Percentiles rank a stretch among this genome's conserved stretches.
Conservation (phyloP, 192 early-diverging fungal genomes). For the Umbelopsis sp. region DNA sequence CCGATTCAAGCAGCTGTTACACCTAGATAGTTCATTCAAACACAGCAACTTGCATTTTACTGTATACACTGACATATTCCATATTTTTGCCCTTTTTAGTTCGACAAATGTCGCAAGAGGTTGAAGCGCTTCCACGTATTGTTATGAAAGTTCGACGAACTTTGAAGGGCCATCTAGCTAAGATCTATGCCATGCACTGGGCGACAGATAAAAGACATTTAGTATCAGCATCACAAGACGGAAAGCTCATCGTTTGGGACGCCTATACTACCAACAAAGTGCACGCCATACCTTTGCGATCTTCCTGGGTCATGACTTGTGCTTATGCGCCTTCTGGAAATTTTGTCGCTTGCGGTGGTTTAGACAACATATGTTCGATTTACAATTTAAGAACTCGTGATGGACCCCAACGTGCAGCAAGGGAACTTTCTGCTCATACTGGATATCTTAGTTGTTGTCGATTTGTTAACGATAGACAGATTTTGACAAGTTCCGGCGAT, state of each 20-base stretch:
- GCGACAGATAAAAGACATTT: constrained; percentile 87
- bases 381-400: constrained; percentile 95
- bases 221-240: constrained; percentile 98
- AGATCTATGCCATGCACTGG: constrained; percentile 86
- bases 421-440: constrained; percentile 93
- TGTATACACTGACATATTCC: too few relatives aligned
- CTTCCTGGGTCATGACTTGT: constrained; percentile 99
- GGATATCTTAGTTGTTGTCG: constrained; percentile 98
- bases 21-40: too few relatives aligned
- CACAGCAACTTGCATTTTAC: too few relatives aligned
- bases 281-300: constrained; percentile 95
- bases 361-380: constrained; percentile 99
- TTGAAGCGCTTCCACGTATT: constrained; percentile 84
- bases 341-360: constrained; percentile 98
- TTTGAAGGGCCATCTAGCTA: constrained; percentile 97
- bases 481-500: constrained; percentile 94
- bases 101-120: constrained; percentile 52
- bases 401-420: constrained; percentile 88
- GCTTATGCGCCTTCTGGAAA: constrained; percentile 97
- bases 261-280: constrained; percentile 99
- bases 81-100: not conserved
- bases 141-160: constrained; percentile 96
- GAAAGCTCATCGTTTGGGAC: constrained; percentile 99
- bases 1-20: too few relatives aligned
- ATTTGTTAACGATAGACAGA: constrained; percentile 96